These are phyloP conservation scores for Picea abies DNA, from an alignment of 83 land plant species.

Conservation along the genomic window DNA sequence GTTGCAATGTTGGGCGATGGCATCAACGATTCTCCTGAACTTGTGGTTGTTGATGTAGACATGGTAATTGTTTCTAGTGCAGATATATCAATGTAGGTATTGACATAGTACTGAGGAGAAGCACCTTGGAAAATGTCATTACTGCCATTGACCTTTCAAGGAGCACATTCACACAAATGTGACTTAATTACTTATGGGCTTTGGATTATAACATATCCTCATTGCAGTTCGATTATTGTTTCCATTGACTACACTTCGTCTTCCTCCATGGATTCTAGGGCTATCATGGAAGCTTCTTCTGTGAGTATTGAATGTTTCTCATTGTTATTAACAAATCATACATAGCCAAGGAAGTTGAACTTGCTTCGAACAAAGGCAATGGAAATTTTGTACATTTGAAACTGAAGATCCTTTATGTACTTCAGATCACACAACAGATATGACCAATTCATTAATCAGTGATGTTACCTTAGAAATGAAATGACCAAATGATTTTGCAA, in stretches of 20 bases:
- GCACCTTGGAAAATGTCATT: slow-evolving; percentile 31
- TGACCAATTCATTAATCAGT: background rate
- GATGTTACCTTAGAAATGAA: background rate
- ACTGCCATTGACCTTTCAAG: background rate
- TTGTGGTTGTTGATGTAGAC: slow-evolving; percentile 36
- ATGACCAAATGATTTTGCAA: background rate
- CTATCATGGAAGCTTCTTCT: slow-evolving; percentile 33
- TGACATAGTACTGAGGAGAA: slow-evolving; percentile 28
- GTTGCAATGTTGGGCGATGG: slow-evolving; percentile 39
- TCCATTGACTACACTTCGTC: slow-evolving; percentile 20
- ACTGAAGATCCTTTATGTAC: slow-evolving; percentile 24
- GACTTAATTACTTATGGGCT: slow-evolving; percentile 29
- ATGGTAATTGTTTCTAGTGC: slow-evolving; percentile 34
- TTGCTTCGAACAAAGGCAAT: background rate
- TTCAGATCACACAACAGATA: background rate
- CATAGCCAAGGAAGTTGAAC: slow-evolving; percentile 17
- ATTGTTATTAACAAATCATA: slow-evolving; percentile 19
- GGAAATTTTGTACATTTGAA: slow-evolving; percentile 16
- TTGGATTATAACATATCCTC: slow-evolving; percentile 30
- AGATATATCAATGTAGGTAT: slow-evolving; percentile 29
- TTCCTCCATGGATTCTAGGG: slow-evolving; percentile 40
- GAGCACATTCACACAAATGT: slow-evolving; percentile 24
- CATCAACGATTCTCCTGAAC: slow-evolving; percentile 36
- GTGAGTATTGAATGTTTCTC: slow-evolving; percentile 31
- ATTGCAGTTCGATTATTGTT: slow-evolving; percentile 28